Conservation (phyloP, 331 rosid species). For the Ulmus americana region DNA sequence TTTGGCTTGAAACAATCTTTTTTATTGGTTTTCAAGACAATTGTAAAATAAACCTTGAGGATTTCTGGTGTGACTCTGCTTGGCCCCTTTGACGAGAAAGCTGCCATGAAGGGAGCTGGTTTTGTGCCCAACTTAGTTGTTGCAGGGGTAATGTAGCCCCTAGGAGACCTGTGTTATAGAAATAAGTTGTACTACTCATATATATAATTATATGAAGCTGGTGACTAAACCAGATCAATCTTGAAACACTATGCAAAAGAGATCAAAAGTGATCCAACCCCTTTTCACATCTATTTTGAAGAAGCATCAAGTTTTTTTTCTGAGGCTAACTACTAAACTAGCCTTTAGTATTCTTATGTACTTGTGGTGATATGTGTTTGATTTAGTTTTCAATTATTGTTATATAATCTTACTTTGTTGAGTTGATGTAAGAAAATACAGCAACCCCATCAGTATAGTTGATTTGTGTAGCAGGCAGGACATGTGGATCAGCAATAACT, state of each 20-base stretch:
- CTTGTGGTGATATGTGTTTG: not conserved
- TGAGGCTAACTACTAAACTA: too few relatives aligned
- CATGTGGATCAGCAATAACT: constrained; percentile 53
- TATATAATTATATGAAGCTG: not conserved
- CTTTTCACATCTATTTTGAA: too few relatives aligned
- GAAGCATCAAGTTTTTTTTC: too few relatives aligned
- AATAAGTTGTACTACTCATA: not conserved
- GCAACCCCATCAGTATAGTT: constrained; percentile 39
- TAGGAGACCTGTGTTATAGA: constrained; percentile 41
- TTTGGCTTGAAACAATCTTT: not conserved
- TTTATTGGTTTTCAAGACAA: not conserved
- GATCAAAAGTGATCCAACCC: too few relatives aligned
- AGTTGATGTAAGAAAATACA: constrained; percentile 44
- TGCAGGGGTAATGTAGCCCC: constrained; percentile 58
- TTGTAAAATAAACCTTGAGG: constrained; percentile 49
- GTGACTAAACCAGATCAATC: not conserved
- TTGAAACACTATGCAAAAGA: too few relatives aligned
- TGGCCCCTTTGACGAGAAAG: constrained; percentile 94
- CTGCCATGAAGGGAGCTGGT: constrained; percentile 94
- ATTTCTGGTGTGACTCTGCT: constrained; percentile 59
- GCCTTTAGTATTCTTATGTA: too few relatives aligned
- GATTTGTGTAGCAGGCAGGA: constrained; percentile 59
- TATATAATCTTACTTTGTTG: constrained; percentile 37
- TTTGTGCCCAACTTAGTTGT: constrained; percentile 46
- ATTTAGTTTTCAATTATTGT: not conserved